A percentile compares a stretch with the other conserved stretches of the same genome.
Evolutionary conservation across 2,329 filamentous ascomycete genomes (phyloP).

Genomic region (Sporothrix sp.): DNA sequence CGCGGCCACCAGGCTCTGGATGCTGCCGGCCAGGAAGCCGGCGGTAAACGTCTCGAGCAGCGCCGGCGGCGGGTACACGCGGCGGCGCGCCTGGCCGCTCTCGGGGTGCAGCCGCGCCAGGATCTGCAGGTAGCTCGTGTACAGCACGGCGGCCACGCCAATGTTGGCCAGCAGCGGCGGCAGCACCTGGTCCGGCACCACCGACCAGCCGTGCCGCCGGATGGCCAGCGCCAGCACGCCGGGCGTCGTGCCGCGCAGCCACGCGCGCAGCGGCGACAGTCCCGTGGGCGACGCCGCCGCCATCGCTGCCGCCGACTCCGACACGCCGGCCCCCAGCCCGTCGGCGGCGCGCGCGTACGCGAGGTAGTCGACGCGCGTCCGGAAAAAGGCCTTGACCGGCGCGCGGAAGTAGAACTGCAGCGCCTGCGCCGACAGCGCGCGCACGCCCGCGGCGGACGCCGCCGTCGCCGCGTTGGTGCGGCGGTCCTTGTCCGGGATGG

Average conservation of each 20-base stretch:
- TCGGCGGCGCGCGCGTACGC: constrained; percentile 44
- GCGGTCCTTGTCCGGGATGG: constrained; percentile 36
- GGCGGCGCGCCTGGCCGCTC: constrained; percentile 44
- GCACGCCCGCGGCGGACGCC: constrained; percentile 75
- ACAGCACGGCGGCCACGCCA: constrained; percentile 62
- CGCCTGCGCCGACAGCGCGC: constrained; percentile 72
- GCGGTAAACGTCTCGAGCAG: constrained; percentile 56
- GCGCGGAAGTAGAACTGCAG: constrained; percentile 88
- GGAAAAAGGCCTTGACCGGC: constrained; percentile 86
- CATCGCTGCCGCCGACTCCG: neutral
- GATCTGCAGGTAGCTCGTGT: constrained; percentile 65
- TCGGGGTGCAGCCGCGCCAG: constrained; percentile 58
- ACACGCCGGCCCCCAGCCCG: no score
- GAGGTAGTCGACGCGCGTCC: constrained; percentile 76
- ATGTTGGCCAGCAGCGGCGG: constrained; percentile 67
- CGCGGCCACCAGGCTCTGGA: constrained; percentile 64
- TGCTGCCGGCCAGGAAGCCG: constrained; percentile 56
- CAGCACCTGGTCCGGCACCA: constrained; percentile 67
- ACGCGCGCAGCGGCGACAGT: constrained; percentile 33
- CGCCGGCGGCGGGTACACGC: constrained; percentile 60
- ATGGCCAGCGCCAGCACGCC: constrained; percentile 60
- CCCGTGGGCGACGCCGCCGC: constrained; percentile 3
- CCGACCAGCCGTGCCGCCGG: constrained; percentile 59
- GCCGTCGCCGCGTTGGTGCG: constrained; percentile 53
- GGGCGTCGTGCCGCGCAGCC: constrained; percentile 56